Conservation (phyloP, 148 eudicot species). For the Limonium bicolor region DNA sequence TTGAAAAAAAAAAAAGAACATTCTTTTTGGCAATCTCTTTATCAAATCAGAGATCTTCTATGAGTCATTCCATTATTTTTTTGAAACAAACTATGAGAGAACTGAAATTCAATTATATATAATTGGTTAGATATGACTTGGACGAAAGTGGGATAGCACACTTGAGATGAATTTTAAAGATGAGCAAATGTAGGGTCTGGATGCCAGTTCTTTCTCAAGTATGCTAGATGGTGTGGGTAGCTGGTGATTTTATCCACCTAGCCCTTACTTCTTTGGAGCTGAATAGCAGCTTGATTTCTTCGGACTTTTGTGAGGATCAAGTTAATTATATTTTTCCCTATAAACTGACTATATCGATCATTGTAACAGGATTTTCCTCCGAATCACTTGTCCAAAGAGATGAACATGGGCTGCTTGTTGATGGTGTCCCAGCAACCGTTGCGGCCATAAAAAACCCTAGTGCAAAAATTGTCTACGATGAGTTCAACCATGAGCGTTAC, state of each 20-base stretch:
- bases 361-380: slow-evolving; percentile 35
- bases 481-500: slow-evolving; percentile 49
- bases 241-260: no score
- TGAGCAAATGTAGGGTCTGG: background rate
- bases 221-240: no score
- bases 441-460: slow-evolving; percentile 56
- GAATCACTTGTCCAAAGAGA: slow-evolving; percentile 21
- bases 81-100: background rate
- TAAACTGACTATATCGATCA: background rate
- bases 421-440: slow-evolving; percentile 45
- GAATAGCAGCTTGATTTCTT: no score
- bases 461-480: slow-evolving; percentile 44
- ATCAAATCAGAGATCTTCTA: background rate
- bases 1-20: background rate
- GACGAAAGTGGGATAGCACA: no score
- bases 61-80: background rate
- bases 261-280: no score
- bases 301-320: background rate
- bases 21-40: background rate
- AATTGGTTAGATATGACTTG: no score
- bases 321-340: background rate
- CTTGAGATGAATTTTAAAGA: background rate
- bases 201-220: no score
- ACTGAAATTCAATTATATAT: no score
- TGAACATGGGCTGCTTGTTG: slow-evolving; percentile 15